A percentile compares a stretch with the other conserved stretches of the same genome.
These are phyloP conservation scores for Huntiella omanensis DNA, from an alignment of 2,329 filamentous ascomycete genomes.

Conservation along the genomic window DNA sequence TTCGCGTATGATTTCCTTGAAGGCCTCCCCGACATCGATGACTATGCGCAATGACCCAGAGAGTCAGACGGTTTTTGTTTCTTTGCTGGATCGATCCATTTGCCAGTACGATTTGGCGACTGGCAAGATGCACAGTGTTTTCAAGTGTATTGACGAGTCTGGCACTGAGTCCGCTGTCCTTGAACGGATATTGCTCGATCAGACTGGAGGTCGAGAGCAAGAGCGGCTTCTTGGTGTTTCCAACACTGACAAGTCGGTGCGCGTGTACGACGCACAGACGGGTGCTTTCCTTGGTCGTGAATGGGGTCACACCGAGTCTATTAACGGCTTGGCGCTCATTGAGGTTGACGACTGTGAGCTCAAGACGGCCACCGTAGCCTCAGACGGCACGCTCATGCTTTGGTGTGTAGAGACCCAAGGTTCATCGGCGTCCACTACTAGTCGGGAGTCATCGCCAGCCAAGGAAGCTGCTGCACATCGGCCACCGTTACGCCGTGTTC, in stretches of 20 bases:
- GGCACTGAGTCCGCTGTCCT: slow-evolving; percentile 67
- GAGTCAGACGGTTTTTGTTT: slow-evolving; percentile 31
- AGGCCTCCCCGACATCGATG: slow-evolving; percentile 77
- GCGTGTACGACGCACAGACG: slow-evolving; percentile 65
- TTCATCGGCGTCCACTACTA: slow-evolving; percentile 21
- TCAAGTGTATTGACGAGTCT: slow-evolving; percentile 69
- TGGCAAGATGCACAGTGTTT: slow-evolving; percentile 51
- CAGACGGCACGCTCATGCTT: slow-evolving; percentile 69
- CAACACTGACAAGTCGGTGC: slow-evolving; percentile 86
- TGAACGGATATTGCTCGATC: slow-evolving; percentile 53
- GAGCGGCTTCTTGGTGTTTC: slow-evolving; percentile 71
- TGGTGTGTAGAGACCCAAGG: slow-evolving; percentile 39
- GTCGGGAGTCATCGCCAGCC: slow-evolving; percentile 34
- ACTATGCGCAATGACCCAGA: slow-evolving; percentile 43
- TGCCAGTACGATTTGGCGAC: slow-evolving; percentile 44
- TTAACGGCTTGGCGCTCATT: slow-evolving; percentile 65
- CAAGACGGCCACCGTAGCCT: slow-evolving; percentile 53
- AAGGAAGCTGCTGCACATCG: slow-evolving; percentile 30
- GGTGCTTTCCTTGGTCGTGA: slow-evolving; percentile 69
- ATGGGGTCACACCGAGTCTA: slow-evolving; percentile 87
- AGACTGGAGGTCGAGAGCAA: slow-evolving; percentile 31
- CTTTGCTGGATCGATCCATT: slow-evolving; percentile 39
- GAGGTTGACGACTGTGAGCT: slow-evolving; percentile 36
- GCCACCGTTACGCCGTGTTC: slow-evolving; percentile 63
- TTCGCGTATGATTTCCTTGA: slow-evolving; percentile 59